These are phyloP conservation scores for Leersia perrieri DNA, from an alignment of 176 grass and related monocot genomes.

Conservation along the genomic window DNA sequence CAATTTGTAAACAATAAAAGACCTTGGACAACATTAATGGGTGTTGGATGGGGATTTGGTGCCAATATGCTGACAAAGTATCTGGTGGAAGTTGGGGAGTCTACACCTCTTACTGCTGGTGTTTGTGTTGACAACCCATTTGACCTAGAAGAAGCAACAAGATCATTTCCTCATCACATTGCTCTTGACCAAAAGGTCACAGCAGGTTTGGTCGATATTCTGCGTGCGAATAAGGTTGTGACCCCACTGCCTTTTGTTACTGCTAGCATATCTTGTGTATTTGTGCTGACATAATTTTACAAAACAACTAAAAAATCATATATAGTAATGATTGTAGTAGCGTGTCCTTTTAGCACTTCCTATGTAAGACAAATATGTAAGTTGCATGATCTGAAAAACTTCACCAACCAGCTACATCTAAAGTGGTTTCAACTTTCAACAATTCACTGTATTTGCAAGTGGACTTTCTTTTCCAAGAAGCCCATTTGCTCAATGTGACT, in stretches of 20 bases:
- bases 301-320: background rate
- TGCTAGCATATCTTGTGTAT: background rate
- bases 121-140: conserved; percentile 92
- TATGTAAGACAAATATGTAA: conserved; percentile 1
- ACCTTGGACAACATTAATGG: conserved; percentile 84
- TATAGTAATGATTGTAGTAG: conserved; percentile 1
- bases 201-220: conserved; percentile 81
- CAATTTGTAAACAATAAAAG: conserved; percentile 63
- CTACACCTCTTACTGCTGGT: conserved; percentile 83
- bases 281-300: background rate
- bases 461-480: conserved; percentile 10
- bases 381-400: background rate
- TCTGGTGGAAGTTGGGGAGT: conserved; percentile 85
- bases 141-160: conserved; percentile 81
- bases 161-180: conserved; percentile 61
- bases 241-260: background rate
- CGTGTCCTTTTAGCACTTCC: background rate
- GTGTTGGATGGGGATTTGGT: conserved; percentile 82
- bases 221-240: conserved; percentile 80
- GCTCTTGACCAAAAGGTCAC: conserved; percentile 69
- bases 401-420: background rate
- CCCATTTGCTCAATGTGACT: conserved; percentile 4
- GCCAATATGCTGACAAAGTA: conserved; percentile 96
- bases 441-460: background rate
- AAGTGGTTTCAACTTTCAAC: background rate